Conservation (phyloP, 2,329 filamentous ascomycete genomes). For the Didymellaceae sp. region DNA sequence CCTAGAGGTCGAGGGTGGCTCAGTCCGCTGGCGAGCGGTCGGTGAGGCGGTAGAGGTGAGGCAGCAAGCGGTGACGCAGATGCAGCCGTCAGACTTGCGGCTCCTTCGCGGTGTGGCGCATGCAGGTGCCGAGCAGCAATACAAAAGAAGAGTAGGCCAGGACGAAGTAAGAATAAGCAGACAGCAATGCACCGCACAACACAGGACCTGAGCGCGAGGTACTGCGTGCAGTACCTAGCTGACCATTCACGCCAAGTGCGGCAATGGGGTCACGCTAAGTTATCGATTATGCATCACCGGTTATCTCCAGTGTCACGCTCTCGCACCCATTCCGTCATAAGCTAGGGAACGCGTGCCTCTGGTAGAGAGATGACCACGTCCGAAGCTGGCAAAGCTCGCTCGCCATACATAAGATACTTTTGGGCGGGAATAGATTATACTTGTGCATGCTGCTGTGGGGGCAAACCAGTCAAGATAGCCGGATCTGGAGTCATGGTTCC, state of each 20-base stretch:
- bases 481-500: too few species aligned
- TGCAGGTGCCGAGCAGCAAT: neutral
- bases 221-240: slow-evolving; percentile 9
- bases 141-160: slow-evolving; percentile 2
- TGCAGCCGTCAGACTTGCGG: slow-evolving; percentile 42
- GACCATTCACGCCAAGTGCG: slow-evolving; percentile 1
- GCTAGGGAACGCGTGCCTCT: neutral
- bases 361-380: neutral
- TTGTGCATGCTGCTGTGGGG: too few species aligned
- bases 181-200: slow-evolving; percentile 9
- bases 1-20: slow-evolving; percentile 28
- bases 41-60: slow-evolving; percentile 40
- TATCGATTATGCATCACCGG: slow-evolving; percentile 28
- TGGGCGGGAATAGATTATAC: too few species aligned
- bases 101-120: slow-evolving; percentile 19
- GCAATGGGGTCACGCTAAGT: slow-evolving; percentile 7
- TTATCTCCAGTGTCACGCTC: slow-evolving; percentile 15
- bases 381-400: neutral
- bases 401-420: too few species aligned
- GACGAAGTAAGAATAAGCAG: slow-evolving; percentile 13
- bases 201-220: neutral
- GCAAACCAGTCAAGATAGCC: too few species aligned
- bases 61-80: slow-evolving; percentile 39
- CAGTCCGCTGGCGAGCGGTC: slow-evolving; percentile 34
- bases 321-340: slow-evolving; percentile 4